These are phyloP conservation scores for Wickerhamiella kurtzmanii DNA, from an alignment of 805 yeast genomes.

Conservation along the genomic window DNA sequence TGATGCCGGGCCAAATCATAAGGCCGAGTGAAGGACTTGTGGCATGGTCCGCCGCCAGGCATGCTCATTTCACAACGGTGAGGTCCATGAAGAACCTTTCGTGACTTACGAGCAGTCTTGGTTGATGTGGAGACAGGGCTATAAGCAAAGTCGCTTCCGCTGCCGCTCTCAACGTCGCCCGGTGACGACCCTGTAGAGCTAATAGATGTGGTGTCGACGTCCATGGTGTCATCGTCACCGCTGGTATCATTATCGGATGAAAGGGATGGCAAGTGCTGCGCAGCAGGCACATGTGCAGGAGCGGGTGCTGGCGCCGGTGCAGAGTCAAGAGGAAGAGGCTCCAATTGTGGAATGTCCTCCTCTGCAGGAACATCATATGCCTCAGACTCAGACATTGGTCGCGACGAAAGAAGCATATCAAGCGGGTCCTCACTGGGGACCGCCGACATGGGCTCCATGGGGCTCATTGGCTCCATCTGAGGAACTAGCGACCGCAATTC, in stretches of 20 bases:
- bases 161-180: neutral
- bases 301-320: too few relatives aligned
- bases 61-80: constrained; percentile 16
- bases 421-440: neutral
- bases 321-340: neutral
- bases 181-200: neutral
- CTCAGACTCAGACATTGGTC: neutral
- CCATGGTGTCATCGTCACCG: neutral
- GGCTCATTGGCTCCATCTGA: too few relatives aligned
- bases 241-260: neutral
- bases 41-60: constrained; percentile 39
- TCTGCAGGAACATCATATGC: neutral
- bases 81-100: constrained; percentile 3
- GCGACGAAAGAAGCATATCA: neutral
- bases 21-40: constrained; percentile 79
- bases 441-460: too few relatives aligned
- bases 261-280: too few relatives aligned
- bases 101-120: neutral
- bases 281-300: too few relatives aligned
- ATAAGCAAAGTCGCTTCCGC: neutral
- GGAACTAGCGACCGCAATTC: neutral
- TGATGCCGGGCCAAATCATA: constrained; percentile 92
- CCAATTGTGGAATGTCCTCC: neutral
- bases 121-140: neutral
- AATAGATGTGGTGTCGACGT: neutral